Conservation (phyloP, 2,329 filamentous ascomycete species). For the Aschersonia sp. region DNA sequence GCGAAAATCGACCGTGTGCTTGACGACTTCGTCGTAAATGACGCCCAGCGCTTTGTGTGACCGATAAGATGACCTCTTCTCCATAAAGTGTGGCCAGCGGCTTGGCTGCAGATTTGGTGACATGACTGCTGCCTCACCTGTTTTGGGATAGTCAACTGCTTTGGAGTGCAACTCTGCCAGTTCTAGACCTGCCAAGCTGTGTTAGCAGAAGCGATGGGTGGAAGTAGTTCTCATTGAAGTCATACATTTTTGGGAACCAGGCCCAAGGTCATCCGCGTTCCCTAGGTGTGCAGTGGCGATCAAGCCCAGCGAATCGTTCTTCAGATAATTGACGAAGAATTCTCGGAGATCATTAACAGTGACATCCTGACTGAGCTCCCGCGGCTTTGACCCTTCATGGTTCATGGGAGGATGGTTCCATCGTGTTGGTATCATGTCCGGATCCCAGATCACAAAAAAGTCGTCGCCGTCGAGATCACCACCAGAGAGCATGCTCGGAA, state of each 20-base stretch:
- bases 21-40: slow-evolving; percentile 61
- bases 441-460: slow-evolving; percentile 88
- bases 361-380: slow-evolving; percentile 45
- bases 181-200: slow-evolving; percentile 34
- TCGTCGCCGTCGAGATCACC: slow-evolving; percentile 95
- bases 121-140: slow-evolving; percentile 64
- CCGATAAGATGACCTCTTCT: slow-evolving; percentile 48
- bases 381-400: slow-evolving; percentile 46
- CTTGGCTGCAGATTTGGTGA: slow-evolving; percentile 41
- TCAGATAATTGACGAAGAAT: slow-evolving; percentile 89
- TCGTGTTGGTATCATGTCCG: slow-evolving; percentile 49
- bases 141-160: slow-evolving; percentile 91
- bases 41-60: slow-evolving; percentile 63
- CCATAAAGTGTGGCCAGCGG: slow-evolving; percentile 79
- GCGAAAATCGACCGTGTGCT: slow-evolving; percentile 46
- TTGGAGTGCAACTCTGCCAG: slow-evolving; percentile 74
- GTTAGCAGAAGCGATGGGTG: slow-evolving; percentile 1
- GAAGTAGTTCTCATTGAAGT: slow-evolving; percentile 1
- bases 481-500: slow-evolving; percentile 90
- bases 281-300: slow-evolving; percentile 79
- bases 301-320: slow-evolving; percentile 65
- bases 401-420: slow-evolving; percentile 72
- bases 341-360: slow-evolving; percentile 58
- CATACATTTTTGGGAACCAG: slow-evolving; percentile 55
- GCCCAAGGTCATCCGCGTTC: slow-evolving; percentile 55